Base-by-base conservation (phyloP, 345 rosid genomes). In the Gossypium bickii region DNA sequence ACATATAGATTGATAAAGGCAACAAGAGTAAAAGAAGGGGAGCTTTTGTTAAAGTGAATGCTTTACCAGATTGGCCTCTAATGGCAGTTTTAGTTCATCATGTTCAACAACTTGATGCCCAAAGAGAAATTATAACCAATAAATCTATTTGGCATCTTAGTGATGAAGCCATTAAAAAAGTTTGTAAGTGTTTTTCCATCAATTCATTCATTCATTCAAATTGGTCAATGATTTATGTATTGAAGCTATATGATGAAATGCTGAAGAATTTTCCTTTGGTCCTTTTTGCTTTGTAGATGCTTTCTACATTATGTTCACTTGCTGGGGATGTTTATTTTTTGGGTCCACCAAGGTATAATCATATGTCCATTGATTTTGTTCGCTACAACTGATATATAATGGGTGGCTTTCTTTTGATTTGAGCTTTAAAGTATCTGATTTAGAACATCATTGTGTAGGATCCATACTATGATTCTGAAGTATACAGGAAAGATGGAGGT, bases 281-380 rank as follows among this genome's bases (percentile, higher is more conserved):
- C 3, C 38, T 18, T 8, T 11, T 56, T 68, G 18, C 48, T 67
- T 34, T 71, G 77, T 77, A 94, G 98, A 94, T 88, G 71, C 85
- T 78, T 89, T 90, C 81, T 90, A 94, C 86, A 82, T 88, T 79
- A 87, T 94, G 93, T 94, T 89, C 89, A 90, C 92, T 74, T 87
- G 91, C 65, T 94, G 97, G 97, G 97, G 98, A 71, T 94, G 97
- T 68, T 53, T 92, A 71, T 87, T 86, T 88, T 92, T 94, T 64
- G 89, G 97, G 52, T 81, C 95, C 20, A 89, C 88, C 78, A 90
- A 92, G 82, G 97, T 92, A 5, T 34, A 86, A 81, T 83, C 73
- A 13, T 10, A 57, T 11, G 0, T 17, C 12, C 51, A n/a, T 22
- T 29, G 20, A n/a, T 17, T 52, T 29, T 27, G 61, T 45, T 34